A percentile compares a stretch with the other conserved stretches of the same genome.
Conservation (phyloP, 106 monocot genomes). For the Hemerocallis citrina region DNA sequence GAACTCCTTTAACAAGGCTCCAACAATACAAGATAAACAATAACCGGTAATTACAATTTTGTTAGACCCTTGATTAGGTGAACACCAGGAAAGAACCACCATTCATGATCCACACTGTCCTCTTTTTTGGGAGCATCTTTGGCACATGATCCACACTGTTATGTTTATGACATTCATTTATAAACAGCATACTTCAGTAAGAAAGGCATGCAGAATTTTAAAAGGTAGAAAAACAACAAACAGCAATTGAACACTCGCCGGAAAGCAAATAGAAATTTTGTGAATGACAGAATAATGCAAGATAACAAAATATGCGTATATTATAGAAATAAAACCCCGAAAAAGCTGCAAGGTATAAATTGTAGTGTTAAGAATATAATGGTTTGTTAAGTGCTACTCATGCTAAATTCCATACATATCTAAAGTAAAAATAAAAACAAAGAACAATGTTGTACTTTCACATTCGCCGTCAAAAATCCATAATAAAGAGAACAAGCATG, state of each 20-base stretch:
- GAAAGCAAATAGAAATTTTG: neutral
- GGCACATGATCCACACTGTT: slow-evolving; percentile 2
- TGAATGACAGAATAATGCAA: neutral
- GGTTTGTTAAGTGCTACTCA: neutral
- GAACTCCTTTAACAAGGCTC: neutral
- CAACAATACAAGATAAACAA: neutral
- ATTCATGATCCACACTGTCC: neutral
- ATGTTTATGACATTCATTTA: slow-evolving; percentile 5
- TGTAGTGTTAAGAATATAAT: neutral
- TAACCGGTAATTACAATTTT: neutral
- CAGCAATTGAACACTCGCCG: too few relatives aligned
- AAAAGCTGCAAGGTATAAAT: neutral
- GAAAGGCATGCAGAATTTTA: neutral
- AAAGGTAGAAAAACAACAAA: neutral
- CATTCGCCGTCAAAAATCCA: neutral
- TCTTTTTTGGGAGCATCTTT: slow-evolving; percentile 1
- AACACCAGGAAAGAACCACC: neutral
- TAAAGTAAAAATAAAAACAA: neutral
- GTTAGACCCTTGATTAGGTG: neutral
- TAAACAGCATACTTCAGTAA: neutral
- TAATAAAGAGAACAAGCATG: neutral
- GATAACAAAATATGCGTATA: neutral
- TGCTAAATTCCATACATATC: neutral
- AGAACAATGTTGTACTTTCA: too few relatives aligned
- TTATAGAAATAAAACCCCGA: neutral